These are phyloP conservation scores for Mycosphaerella sp. DNA, from an alignment of 2,329 filamentous ascomycete species.

Conservation along the genomic window DNA sequence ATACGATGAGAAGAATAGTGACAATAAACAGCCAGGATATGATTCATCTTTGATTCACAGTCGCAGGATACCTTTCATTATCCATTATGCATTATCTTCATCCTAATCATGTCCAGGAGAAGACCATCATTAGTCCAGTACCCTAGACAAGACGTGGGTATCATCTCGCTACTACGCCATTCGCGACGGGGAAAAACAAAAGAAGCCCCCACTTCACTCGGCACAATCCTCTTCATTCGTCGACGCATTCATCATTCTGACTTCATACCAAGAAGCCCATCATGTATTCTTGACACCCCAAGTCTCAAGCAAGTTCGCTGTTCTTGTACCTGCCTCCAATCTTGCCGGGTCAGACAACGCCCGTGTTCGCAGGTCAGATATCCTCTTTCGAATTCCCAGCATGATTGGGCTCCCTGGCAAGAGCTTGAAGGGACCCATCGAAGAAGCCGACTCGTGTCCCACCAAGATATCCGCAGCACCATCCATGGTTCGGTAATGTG, in stretches of 20 bases:
- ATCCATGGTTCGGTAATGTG: constrained; percentile 14
- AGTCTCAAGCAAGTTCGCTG: background rate
- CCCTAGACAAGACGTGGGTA: constrained; percentile 1
- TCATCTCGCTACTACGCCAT: constrained; percentile 3
- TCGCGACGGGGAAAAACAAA: background rate
- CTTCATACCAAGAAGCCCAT: background rate
- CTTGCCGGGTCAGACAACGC: constrained; percentile 24
- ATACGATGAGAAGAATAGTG: background rate
- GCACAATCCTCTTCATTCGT: background rate
- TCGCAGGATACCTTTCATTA: background rate
- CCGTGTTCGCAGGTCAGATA: constrained; percentile 20
- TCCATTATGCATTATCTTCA: constrained; percentile 1
- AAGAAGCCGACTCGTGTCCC: background rate
- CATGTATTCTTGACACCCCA: background rate
- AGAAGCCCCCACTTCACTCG: too few relatives aligned
- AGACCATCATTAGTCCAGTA: background rate
- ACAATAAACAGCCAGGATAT: background rate
- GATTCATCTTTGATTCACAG: background rate
- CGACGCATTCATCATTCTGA: background rate
- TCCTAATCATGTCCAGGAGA: background rate
- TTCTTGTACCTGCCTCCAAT: constrained; percentile 12
- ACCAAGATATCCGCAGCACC: constrained; percentile 15
- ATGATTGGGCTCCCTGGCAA: constrained; percentile 15
- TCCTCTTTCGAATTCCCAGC: constrained; percentile 21
- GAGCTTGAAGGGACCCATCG: constrained; percentile 3